These are phyloP conservation scores for Coelastrella sp. DNA, from an alignment of 139 green algal genomes.

Conservation along the genomic window DNA sequence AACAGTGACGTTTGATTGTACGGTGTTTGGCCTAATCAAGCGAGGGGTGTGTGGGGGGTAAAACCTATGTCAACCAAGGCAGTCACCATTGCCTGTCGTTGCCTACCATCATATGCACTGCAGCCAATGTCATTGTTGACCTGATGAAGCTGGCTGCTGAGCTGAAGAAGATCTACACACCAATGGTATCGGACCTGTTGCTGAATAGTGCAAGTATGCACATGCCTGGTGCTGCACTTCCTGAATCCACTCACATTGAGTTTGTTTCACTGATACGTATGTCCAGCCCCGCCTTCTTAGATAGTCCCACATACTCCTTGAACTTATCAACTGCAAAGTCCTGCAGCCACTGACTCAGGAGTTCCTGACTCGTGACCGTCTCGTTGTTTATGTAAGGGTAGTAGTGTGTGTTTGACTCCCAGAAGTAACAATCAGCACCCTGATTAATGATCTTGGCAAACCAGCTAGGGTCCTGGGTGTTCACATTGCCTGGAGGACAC, in stretches of 20 bases:
- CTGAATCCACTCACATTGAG: conserved; percentile 23
- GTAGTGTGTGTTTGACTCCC: conserved; percentile 42
- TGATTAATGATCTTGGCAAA: background rate
- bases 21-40: no score
- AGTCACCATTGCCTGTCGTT: no score
- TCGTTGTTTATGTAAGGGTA: conserved; percentile 48
- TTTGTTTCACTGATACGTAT: conserved; percentile 52
- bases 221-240: no score
- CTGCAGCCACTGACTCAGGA: conserved; percentile 45
- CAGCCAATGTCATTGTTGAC: no score
- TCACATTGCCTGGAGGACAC: conserved; percentile 42
- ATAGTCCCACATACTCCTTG: conserved; percentile 16
- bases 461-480: conserved; percentile 48
- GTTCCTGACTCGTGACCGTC: conserved; percentile 18
- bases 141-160: no score
- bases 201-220: no score
- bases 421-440: conserved; percentile 30
- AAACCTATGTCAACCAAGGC: no score
- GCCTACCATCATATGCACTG: no score
- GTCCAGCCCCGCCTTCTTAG: background rate
- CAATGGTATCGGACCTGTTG: no score
- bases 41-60: no score
- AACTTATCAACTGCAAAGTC: conserved; percentile 50
- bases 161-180: no score
- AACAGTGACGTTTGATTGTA: no score